phyloP scores from a whole-genome alignment of 805 yeast species.

The Debaryomyces maramus region DNA sequence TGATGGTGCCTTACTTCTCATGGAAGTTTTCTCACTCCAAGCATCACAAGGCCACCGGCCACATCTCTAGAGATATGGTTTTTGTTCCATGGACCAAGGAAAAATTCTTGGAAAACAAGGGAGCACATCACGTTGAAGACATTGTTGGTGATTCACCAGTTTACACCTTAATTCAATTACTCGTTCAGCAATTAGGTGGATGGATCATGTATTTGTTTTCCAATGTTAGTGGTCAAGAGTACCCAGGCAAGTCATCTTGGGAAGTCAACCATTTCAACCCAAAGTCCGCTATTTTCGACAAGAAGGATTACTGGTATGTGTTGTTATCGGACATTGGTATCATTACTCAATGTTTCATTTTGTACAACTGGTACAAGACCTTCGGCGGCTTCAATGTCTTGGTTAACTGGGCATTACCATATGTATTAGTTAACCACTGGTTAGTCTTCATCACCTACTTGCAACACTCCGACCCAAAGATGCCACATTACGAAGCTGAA shows the following conservation, averaged over 20 bases:
- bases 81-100: slow-evolving; percentile 74
- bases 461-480: slow-evolving; percentile 76
- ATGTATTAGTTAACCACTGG: slow-evolving; percentile 85
- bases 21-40: slow-evolving; percentile 84
- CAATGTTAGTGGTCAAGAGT: slow-evolving; percentile 77
- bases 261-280: slow-evolving; percentile 72
- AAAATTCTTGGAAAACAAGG: slow-evolving; percentile 43
- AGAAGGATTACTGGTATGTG: slow-evolving; percentile 69
- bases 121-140: slow-evolving; percentile 48
- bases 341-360: slow-evolving; percentile 47
- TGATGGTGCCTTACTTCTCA: slow-evolving; percentile 82
- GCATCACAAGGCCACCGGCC: slow-evolving; percentile 91
- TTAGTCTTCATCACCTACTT: slow-evolving; percentile 80
- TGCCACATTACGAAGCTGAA: slow-evolving; percentile 75
- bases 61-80: slow-evolving; percentile 79
- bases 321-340: slow-evolving; percentile 75
- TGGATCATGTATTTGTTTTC: slow-evolving; percentile 66
- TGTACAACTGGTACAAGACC: slow-evolving; percentile 59
- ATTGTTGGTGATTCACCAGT: slow-evolving; percentile 75
- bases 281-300: slow-evolving; percentile 69
- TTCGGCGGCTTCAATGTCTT: slow-evolving; percentile 64
- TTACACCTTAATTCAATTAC: slow-evolving; percentile 52
- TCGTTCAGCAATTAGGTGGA: slow-evolving; percentile 75
- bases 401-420: slow-evolving; percentile 75
- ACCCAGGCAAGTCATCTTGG: slow-evolving; percentile 45